phyloP scores from a whole-genome alignment of 2,329 filamentous ascomycete species.

The Hypoxylon rubiginosum region DNA sequence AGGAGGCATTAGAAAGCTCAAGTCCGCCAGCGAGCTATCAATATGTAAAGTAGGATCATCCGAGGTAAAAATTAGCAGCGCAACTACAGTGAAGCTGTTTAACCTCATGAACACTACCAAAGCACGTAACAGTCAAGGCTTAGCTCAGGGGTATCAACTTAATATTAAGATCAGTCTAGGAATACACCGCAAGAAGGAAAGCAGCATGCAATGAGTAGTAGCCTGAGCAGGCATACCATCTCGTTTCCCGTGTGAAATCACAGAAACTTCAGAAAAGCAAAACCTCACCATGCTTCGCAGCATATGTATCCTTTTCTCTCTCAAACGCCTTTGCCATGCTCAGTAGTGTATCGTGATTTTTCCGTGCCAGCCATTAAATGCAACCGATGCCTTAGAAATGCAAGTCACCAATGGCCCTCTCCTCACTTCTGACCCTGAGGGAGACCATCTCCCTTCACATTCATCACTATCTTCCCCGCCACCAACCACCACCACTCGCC shows the following conservation, averaged over 20 bases:
- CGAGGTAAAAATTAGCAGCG: neutral
- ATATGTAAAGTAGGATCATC: neutral
- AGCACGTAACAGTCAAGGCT: neutral
- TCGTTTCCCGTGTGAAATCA: neutral
- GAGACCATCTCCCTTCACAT: constrained; percentile 32
- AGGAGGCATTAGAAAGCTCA: neutral
- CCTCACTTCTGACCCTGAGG: neutral
- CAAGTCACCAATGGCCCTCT: neutral
- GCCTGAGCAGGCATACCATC: neutral
- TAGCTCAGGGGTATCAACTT: neutral
- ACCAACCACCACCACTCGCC: constrained; percentile 78
- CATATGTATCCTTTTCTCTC: constrained; percentile 13
- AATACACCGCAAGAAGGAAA: neutral
- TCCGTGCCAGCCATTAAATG: constrained; percentile 1
- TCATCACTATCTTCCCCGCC: constrained; percentile 56
- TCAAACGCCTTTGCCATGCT: constrained; percentile 30
- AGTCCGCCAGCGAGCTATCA: neutral
- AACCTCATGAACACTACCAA: neutral
- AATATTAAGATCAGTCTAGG: neutral
- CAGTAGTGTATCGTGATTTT: neutral
- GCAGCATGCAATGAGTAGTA: neutral
- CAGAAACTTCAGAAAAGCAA: neutral
- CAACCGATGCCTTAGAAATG: constrained; percentile 3
- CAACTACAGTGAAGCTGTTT: neutral
- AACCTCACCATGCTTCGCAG: constrained; percentile 12